Percentiles rank a stretch among this genome's conserved stretches.
These are phyloP conservation scores for Yamadazyma trypodendri DNA, from an alignment of 1,139 yeast species.

Conservation along the genomic window DNA sequence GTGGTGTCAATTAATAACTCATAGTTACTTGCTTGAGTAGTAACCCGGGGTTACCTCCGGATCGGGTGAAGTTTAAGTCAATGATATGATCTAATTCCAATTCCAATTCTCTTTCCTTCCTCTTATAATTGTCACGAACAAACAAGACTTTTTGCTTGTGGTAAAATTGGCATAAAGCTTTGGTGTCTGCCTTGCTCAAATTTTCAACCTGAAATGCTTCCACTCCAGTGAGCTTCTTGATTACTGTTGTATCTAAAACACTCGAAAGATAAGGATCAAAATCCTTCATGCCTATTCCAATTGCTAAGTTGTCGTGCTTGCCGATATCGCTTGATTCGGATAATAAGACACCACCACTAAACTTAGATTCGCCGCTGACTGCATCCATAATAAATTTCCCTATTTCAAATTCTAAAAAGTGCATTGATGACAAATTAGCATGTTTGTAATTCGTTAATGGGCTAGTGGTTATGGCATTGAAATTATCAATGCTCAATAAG, in stretches of 20 bases:
- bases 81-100: conserved; percentile 31
- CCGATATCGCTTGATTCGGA: conserved; percentile 47
- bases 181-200: conserved; percentile 55
- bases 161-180: conserved; percentile 52
- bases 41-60: conserved; percentile 80
- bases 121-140: conserved; percentile 42
- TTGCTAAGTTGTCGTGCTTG: conserved; percentile 48
- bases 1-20: conserved; percentile 17
- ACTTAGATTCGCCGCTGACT: conserved; percentile 54
- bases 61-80: conserved; percentile 62
- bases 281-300: conserved; percentile 54
- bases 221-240: conserved; percentile 50
- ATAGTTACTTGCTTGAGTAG: conserved; percentile 46
- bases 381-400: conserved; percentile 59
- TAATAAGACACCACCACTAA: conserved; percentile 62
- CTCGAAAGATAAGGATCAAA: conserved; percentile 56
- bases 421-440: conserved; percentile 55
- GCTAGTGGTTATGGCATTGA: conserved; percentile 60
- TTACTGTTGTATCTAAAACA: conserved; percentile 56
- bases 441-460: conserved; percentile 63
- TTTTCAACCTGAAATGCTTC: conserved; percentile 47
- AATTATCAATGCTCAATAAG: conserved; percentile 70
- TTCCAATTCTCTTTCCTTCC: conserved; percentile 20
- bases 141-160: conserved; percentile 54
- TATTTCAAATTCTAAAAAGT: conserved; percentile 63